These are phyloP conservation scores for Polysphondylium violaceum DNA, from an alignment of 78 protist genomes.

Conservation along the genomic window DNA sequence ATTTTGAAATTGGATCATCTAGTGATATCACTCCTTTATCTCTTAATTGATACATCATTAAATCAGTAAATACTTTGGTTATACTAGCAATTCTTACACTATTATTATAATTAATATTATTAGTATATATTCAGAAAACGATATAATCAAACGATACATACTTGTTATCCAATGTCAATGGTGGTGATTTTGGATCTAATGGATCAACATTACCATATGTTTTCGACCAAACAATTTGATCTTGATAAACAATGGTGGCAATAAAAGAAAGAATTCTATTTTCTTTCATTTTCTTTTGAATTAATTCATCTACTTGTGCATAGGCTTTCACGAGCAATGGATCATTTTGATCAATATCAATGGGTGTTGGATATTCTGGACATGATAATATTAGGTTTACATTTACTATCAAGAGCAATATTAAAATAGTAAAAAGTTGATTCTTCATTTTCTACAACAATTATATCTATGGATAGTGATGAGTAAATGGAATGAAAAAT, in stretches of 20 bases:
- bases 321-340: conserved; percentile 7
- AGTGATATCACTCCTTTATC: conserved; percentile 31
- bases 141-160: not conserved
- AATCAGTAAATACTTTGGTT: conserved; percentile 73
- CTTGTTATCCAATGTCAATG: conserved; percentile 22
- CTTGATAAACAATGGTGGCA: conserved; percentile 31
- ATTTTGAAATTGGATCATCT: conserved; percentile 39
- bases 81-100: conserved; percentile 59
- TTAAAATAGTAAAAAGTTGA: too few relatives aligned
- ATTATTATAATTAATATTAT: not conserved
- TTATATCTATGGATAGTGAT: too few relatives aligned
- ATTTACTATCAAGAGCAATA: too few relatives aligned
- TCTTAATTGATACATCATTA: conserved; percentile 75
- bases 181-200: conserved; percentile 1
- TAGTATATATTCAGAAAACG: not conserved
- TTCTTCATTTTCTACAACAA: too few relatives aligned
- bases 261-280: conserved; percentile 5
- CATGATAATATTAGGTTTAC: too few relatives aligned
- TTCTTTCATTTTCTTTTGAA: not conserved
- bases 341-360: conserved; percentile 11
- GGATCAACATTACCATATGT: conserved; percentile 38
- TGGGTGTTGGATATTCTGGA: conserved; percentile 21
- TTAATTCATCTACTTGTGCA: conserved; percentile 12
- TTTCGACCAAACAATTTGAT: conserved; percentile 40
- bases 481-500: too few relatives aligned